Percentiles rank a stretch among this genome's conserved stretches.
Conservation (phyloP, 2,329 filamentous ascomycete species). For the Cytospora piceicola region DNA sequence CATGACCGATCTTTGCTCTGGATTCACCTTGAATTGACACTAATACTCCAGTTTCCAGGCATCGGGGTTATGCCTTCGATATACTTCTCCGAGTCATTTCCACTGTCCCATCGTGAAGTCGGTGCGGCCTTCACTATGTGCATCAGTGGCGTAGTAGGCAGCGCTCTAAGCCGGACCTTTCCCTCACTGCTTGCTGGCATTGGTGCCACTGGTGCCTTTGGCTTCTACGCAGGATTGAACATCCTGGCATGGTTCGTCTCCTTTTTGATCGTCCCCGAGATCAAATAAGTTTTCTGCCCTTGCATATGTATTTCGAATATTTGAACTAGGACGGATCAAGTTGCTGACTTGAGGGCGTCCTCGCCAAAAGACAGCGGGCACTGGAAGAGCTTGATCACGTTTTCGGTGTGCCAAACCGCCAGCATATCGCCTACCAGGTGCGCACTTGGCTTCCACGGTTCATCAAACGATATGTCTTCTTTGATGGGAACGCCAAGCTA, state of each 20-base stretch:
- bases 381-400: conserved; percentile 51
- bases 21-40: not conserved
- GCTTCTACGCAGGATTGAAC: conserved; percentile 65
- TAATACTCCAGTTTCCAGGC: conserved; percentile 29
- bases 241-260: conserved; percentile 65
- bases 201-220: conserved; percentile 52
- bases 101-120: conserved; percentile 55
- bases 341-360: not conserved
- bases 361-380: conserved; percentile 41
- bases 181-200: conserved; percentile 50
- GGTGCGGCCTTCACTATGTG: conserved; percentile 40
- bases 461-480: conserved; percentile 38
- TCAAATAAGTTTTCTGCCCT: conserved; percentile 43
- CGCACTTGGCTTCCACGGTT: conserved; percentile 41
- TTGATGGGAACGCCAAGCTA: conserved; percentile 40
- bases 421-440: conserved; percentile 42
- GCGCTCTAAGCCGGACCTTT: conserved; percentile 44
- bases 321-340: not conserved
- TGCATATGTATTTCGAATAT: not conserved
- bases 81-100: conserved; percentile 61
- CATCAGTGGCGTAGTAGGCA: conserved; percentile 38
- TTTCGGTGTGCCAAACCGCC: conserved; percentile 42
- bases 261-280: conserved; percentile 63
- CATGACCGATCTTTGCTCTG: not conserved
- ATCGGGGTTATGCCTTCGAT: conserved; percentile 42